Base-by-base conservation (phyloP, 495 filamentous ascomycete genomes). In the Gamarada debralockiae region DNA sequence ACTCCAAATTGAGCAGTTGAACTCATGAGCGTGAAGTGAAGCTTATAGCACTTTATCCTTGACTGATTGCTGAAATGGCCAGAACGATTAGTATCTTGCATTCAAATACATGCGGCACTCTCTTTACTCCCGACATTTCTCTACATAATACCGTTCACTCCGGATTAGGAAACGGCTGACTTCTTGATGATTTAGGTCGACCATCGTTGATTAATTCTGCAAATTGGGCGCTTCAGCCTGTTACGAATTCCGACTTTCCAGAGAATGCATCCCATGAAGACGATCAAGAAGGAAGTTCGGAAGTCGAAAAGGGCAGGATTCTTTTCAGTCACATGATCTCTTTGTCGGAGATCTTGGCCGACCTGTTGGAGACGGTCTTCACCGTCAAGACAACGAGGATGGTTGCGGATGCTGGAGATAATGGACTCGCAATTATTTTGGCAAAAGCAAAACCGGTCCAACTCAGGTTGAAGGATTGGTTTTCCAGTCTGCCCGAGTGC, bases 381-480 rank as follows among this genome's bases (percentile, higher is more conserved):
- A 88, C 85, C 10, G 74, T 85, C 18, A 73, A 81, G 27, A 82
- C 84, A 22, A 77, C 70, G 48, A 68, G 72, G 55, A 67, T 68
- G 0, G 71, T 78, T 24, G 53, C 60, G 29, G 64, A 66, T 33
- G 75, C 75, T 10, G 75, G 76, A 10, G 47, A 67, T 1, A 72
- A 77, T 59, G 77, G 75, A 12, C 73, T 75, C 13, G 70, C 78
- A 36, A 69, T 86, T 27, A 79, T 90, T 15, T 74, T 92, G 9
- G 78, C 79, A 22, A 76, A 85, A 29, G 89, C 87, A 41, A 92
- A 92, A 65, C 85, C 87, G 4, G 83, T 93, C 22, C 88, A 91
- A 65, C 78, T 92, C 18, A 85, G 84, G 63, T 74, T 95, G 37
- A 89, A 88, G 61, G 82, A 89, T 52, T 92, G 89, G 89, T 88